These are phyloP conservation scores for Kappamyces sp. DNA, from an alignment of 192 early-diverging fungal species.

Conservation along the genomic window DNA sequence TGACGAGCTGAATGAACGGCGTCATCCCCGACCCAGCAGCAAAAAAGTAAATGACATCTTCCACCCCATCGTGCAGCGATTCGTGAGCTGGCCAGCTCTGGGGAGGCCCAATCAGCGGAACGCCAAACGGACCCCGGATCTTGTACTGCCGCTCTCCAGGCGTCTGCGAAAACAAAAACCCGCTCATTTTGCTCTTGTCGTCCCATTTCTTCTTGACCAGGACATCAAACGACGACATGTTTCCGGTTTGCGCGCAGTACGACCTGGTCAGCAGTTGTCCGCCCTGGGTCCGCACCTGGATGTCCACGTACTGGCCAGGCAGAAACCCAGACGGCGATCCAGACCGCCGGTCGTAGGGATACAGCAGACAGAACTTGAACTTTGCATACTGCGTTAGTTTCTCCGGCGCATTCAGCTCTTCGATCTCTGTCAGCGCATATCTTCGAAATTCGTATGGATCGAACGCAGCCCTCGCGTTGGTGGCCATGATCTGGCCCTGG, in stretches of 20 bases:
- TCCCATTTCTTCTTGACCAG: constrained; percentile 19
- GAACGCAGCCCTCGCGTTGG: constrained; percentile 3
- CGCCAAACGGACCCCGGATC: constrained; percentile 40
- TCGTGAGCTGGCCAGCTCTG: no score
- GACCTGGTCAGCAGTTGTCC: constrained; percentile 25
- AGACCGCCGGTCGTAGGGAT: constrained; percentile 26
- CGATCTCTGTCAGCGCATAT: constrained; percentile 31
- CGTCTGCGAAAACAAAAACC: constrained; percentile 27
- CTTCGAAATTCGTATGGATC: constrained; percentile 31
- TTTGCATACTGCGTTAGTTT: constrained; percentile 15
- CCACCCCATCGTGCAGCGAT: no score
- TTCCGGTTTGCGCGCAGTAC: constrained; percentile 26
- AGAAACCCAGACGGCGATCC: constrained; percentile 25
- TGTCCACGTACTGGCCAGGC: constrained; percentile 36
- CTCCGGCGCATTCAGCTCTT: not conserved
- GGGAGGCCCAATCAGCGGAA: constrained; percentile 24
- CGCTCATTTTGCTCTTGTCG: constrained; percentile 14
- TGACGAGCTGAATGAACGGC: constrained; percentile 33
- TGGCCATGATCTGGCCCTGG: not conserved
- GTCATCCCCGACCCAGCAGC: constrained; percentile 37
- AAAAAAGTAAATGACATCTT: no score
- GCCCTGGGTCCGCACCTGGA: constrained; percentile 24
- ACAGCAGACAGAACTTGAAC: constrained; percentile 34
- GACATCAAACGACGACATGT: constrained; percentile 28
- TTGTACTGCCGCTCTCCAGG: constrained; percentile 36